These are phyloP conservation scores for Aethionema arabicum DNA, from an alignment of 345 rosid species.

Conservation along the genomic window DNA sequence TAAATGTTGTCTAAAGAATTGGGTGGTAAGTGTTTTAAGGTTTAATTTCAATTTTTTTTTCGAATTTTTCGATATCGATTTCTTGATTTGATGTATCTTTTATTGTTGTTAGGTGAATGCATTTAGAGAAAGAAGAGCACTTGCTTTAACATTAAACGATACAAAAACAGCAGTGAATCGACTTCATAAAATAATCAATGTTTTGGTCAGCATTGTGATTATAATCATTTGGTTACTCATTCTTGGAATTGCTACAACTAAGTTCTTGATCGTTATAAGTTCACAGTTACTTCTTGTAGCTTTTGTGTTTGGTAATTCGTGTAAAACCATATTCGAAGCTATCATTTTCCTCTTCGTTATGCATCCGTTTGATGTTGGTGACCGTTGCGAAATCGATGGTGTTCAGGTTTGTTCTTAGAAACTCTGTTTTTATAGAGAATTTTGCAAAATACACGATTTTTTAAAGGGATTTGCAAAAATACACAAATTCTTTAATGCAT, in stretches of 20 bases:
- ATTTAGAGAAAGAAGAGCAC: conserved; percentile 85
- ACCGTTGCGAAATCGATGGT: conserved; percentile 79
- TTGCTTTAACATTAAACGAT: conserved; percentile 79
- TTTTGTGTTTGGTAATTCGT: conserved; percentile 82
- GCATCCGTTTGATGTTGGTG: conserved; percentile 96
- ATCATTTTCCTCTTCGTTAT: conserved; percentile 77
- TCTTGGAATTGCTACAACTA: conserved; percentile 76
- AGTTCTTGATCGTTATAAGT: conserved; percentile 71
- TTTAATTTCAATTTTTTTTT: not conserved
- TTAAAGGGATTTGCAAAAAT: too few relatives aligned
- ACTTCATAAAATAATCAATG: conserved; percentile 64
- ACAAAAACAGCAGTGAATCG: conserved; percentile 92
- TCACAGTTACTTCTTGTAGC: conserved; percentile 77
- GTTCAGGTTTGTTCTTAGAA: conserved; percentile 50
- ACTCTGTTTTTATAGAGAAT: not conserved
- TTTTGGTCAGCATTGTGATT: conserved; percentile 53
- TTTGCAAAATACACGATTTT: too few relatives aligned
- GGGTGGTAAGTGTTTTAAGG: conserved; percentile 65
- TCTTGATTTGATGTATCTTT: not conserved
- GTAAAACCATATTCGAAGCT: conserved; percentile 78
- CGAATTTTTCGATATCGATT: not conserved
- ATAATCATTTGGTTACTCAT: conserved; percentile 71
- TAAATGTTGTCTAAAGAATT: conserved; percentile 72
- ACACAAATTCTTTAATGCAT: too few relatives aligned
- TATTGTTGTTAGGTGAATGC: conserved; percentile 68